Conservation (phyloP, 768 basidiomycete genomes). For the Amanita muscaria region DNA sequence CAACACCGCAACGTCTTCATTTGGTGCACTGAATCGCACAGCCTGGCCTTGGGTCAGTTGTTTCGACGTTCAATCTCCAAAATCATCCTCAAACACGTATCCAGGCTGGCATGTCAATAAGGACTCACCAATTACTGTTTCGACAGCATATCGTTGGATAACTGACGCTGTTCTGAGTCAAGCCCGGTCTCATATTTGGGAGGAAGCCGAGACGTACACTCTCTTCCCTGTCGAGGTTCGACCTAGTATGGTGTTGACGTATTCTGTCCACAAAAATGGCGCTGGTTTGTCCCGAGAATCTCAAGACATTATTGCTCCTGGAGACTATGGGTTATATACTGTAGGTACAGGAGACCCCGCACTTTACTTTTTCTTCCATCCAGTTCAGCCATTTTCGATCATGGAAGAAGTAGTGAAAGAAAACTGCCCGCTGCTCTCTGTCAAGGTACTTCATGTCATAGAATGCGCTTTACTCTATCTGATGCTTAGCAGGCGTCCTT, state of each 20-base stretch:
- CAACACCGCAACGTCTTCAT: conserved; percentile 11
- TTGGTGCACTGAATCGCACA: conserved; percentile 9
- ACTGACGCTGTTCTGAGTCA: background rate
- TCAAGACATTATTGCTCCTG: conserved; percentile 9
- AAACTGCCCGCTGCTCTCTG: conserved; percentile 5
- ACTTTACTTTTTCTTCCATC: conserved; percentile 7
- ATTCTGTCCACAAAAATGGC: conserved; percentile 11
- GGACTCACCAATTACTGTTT: conserved; percentile 7
- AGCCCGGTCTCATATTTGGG: background rate
- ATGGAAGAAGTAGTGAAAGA: conserved; percentile 5
- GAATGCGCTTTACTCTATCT: background rate
- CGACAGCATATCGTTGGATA: conserved; percentile 7
- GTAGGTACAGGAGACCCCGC: conserved; percentile 7
- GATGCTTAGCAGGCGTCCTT: conserved; percentile 5
- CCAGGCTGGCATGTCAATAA: conserved; percentile 6
- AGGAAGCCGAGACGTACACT: conserved; percentile 6
- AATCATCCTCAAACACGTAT: background rate
- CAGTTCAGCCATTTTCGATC: conserved; percentile 1
- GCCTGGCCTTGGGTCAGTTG: conserved; percentile 9
- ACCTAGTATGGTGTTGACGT: conserved; percentile 5
- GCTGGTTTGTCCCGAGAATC: conserved; percentile 11
- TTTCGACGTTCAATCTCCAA: conserved; percentile 7
- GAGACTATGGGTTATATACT: conserved; percentile 12
- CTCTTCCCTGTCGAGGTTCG: conserved; percentile 6
- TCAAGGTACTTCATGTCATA: conserved; percentile 5